phyloP scores from a whole-genome alignment of 306 rosid species.

The Fragaria nilgerrensis region DNA sequence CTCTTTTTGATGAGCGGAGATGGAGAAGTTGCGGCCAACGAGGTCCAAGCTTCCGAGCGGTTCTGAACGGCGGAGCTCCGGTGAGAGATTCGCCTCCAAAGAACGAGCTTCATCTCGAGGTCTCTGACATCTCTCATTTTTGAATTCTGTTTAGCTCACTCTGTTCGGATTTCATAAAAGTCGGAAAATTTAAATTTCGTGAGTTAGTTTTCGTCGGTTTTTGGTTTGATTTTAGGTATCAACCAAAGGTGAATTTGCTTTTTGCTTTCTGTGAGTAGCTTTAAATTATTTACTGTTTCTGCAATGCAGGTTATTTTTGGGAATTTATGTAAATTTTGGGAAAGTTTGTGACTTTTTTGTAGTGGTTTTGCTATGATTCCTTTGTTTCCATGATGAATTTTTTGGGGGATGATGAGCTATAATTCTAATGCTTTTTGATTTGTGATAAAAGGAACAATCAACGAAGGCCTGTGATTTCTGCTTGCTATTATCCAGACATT shows the following conservation, averaged over 20 bases:
- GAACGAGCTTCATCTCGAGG: slow-evolving; percentile 46
- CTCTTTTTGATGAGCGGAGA: slow-evolving; percentile 38
- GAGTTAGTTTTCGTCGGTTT: not conserved
- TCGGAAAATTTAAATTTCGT: not conserved
- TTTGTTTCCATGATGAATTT: slow-evolving; percentile 30
- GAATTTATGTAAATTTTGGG: slow-evolving; percentile 5
- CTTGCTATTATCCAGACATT: slow-evolving; percentile 8
- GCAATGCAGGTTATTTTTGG: slow-evolving; percentile 19
- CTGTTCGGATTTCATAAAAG: not conserved
- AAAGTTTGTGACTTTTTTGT: slow-evolving; percentile 25
- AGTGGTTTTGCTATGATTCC: slow-evolving; percentile 39
- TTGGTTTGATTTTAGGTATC: not conserved
- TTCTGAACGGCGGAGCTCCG: slow-evolving; percentile 32
- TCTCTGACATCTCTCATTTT: slow-evolving; percentile 28
- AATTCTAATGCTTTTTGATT: slow-evolving; percentile 26
- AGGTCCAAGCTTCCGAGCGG: slow-evolving; percentile 40
- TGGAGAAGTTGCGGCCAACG: slow-evolving; percentile 57
- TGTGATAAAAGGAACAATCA: slow-evolving; percentile 1
- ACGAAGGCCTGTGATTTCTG: not conserved
- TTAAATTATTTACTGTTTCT: not conserved
- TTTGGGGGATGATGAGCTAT: slow-evolving; percentile 36
- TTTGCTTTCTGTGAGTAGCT: not conserved
- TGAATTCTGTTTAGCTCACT: slow-evolving; percentile 2
- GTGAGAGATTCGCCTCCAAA: slow-evolving; percentile 21
- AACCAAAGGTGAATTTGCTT: not conserved